Base-by-base conservation (phyloP, 148 eudicot species). In the Nepenthes mirabilis region DNA sequence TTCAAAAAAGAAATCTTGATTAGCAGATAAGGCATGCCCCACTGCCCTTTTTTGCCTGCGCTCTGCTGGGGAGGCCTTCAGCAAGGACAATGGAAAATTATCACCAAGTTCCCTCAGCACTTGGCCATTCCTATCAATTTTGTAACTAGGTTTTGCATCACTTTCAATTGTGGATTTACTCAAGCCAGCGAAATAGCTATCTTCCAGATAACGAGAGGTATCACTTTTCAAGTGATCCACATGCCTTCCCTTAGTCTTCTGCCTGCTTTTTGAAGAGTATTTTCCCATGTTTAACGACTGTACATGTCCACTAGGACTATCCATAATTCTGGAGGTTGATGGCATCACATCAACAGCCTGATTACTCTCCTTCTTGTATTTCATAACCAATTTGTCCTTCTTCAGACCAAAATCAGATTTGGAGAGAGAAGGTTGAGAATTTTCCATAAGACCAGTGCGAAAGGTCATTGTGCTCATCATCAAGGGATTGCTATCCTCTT, bases 401-500 rank as follows among this genome's bases (percentile, higher is more conserved):
- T 65, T 53, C 45, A 4, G 4, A 1, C 1, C 13, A 11, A 10
- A 49, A 53, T 69, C 75, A 58, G 74, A 68, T 68, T 68, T 75
- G 52, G 66, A 34, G 0, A 53, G 33, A 56, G 71, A 57, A 60
- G 78, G 54, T 14, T 70, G 68, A 60, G 67, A 58, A 68, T 34
- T 34, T 32, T 70, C 78, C 52, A 70, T 55, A 62, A 58, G 69
- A 52, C 74, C 82, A 67, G 62, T 56, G 14, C 79, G 88, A 47
- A 70, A 68, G 12, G 81, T 83, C 65, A 75, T 67, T 76, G 84
- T 84, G 66, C 88, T 80, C 83, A 85, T 82, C 75, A 84, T 77
- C 77, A 84, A 68, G 58, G 87, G 91, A 65, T 80, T 86, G 68
- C 74, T 72, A 62, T 80, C 79, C 48, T 76, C 85, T 55, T 72